Base-by-base conservation (phyloP, 2,329 filamentous ascomycete genomes). In the Pyrenochaeta sp. region DNA sequence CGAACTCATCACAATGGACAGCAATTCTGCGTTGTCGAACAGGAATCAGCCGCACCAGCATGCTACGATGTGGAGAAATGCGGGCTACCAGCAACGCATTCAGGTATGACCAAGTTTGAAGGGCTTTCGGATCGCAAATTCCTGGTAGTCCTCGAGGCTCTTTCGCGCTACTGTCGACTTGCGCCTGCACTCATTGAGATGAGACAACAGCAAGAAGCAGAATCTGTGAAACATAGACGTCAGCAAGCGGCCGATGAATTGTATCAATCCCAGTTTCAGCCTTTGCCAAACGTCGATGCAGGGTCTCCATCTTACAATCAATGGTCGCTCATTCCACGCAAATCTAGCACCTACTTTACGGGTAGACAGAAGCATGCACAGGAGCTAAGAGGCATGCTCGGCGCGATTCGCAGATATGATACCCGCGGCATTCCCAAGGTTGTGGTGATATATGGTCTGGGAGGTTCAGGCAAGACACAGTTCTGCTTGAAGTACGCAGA, bases 391-490 rank as follows among this genome's bases (percentile, higher is more conserved):
- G 33, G 47, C 11, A 58, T 54, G 44, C 54, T 65, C 12, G 50
- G 51, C n/a, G 21, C 51, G 32, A 56, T 55, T 27, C 44, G 42
- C 33, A 49, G 23, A 9, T 36, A 51, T 40, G 35, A 27, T 27
- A 27, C 23, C 23, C 23, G 23, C 23, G 23, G 23, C 23, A 27
- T 27, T 27, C 23, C 23, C 23, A 54, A 51, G n/a, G 47, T 49
- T 12, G 59, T 54, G 55, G 66, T 42, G 53, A 72, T 42, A 42
- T 69, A 72, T 53, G 76, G 76, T 12, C 52, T 78, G 20, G 73
- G 72, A n/a, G 76, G 77, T 11, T 74, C 73, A 39, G 76, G 77
- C 10, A 79, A 78, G 58, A 78, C 73, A 3, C 72, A 78, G 52
- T 67, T 78, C 23, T 76, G 68, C 48, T 63, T 57, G 7, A 77